These are phyloP conservation scores for Cotoneaster glaucophyllus DNA, from an alignment of 306 rosid species.

Conservation along the genomic window DNA sequence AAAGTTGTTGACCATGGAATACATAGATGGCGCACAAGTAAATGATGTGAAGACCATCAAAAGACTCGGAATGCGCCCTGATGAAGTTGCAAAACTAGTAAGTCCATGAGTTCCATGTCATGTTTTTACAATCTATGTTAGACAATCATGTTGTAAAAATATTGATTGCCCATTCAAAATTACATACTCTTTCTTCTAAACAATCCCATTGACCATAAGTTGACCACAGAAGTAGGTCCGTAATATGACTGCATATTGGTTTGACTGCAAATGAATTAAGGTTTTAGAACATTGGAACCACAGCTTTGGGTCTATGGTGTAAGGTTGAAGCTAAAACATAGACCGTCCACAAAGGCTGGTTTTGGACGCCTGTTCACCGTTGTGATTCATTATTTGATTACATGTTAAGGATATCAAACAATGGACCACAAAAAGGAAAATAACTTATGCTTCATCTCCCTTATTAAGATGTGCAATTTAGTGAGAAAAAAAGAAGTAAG, in stretches of 20 bases:
- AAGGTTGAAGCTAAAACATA: not conserved
- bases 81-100: conserved; percentile 81
- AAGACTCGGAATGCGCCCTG: conserved; percentile 62
- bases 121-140: not conserved
- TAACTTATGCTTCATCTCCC: not conserved
- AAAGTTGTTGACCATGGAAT: conserved; percentile 93
- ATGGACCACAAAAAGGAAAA: not conserved
- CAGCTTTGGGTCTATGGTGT: not conserved
- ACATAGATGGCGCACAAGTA: conserved; percentile 76
- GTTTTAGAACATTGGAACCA: not conserved
- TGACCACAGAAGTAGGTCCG: not conserved
- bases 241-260: not conserved
- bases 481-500: conserved; percentile 4
- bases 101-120: conserved; percentile 26
- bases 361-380: not conserved
- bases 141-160: not conserved
- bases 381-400: conserved; percentile 4
- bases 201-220: not conserved
- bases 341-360: not conserved
- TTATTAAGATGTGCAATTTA: not conserved
- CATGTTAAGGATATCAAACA: not conserved
- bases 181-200: not conserved
- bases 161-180: not conserved
- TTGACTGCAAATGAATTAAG: not conserved
- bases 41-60: conserved; percentile 61